Conservation (phyloP, 2,329 filamentous ascomycete species). For the Daldinia eschscholtzii region DNA sequence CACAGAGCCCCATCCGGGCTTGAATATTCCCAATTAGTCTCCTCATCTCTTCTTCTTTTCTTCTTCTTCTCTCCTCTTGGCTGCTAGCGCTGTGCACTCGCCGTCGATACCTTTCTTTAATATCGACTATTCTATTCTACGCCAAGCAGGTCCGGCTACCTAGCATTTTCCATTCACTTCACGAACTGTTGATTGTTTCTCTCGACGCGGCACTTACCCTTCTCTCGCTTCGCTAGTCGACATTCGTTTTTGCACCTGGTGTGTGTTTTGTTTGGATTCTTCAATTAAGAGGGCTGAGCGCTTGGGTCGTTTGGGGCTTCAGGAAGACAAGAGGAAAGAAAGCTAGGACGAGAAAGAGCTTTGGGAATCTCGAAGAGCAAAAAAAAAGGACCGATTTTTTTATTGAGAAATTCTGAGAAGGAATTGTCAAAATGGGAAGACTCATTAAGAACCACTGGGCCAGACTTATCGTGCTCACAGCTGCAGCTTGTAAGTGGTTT, state of each 20-base stretch:
- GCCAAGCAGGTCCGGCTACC: slow-evolving; percentile 67
- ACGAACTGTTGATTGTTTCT: slow-evolving; percentile 22
- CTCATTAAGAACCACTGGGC: slow-evolving; percentile 99
- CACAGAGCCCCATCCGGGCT: slow-evolving; percentile 41
- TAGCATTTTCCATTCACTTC: slow-evolving; percentile 51
- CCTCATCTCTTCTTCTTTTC: slow-evolving; percentile 48
- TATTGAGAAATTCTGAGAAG: slow-evolving; percentile 34
- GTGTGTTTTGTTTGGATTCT: slow-evolving; percentile 33
- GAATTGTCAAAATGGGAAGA: slow-evolving; percentile 79
- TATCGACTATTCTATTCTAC: slow-evolving; percentile 57
- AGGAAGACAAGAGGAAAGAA: slow-evolving; percentile 38
- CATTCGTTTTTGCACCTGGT: slow-evolving; percentile 43
- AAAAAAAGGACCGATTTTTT: slow-evolving; percentile 30
- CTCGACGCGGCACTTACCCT: slow-evolving; percentile 27
- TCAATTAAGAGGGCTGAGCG: slow-evolving; percentile 32
- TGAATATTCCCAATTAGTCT: slow-evolving; percentile 41
- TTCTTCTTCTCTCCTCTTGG: slow-evolving; percentile 51
- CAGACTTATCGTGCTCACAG: slow-evolving; percentile 89
- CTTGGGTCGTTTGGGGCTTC: slow-evolving; percentile 42
- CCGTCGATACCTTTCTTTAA: slow-evolving; percentile 67
- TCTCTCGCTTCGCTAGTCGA: slow-evolving; percentile 32
- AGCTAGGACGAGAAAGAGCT: slow-evolving; percentile 38
- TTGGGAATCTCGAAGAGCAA: slow-evolving; percentile 38
- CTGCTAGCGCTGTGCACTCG: slow-evolving; percentile 64
- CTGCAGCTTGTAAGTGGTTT: slow-evolving; percentile 67